Percentiles rank a stretch among this genome's conserved stretches.
Evolutionary conservation across 306 rosid species (phyloP).

Genomic region (Ormosia semicastrata): DNA sequence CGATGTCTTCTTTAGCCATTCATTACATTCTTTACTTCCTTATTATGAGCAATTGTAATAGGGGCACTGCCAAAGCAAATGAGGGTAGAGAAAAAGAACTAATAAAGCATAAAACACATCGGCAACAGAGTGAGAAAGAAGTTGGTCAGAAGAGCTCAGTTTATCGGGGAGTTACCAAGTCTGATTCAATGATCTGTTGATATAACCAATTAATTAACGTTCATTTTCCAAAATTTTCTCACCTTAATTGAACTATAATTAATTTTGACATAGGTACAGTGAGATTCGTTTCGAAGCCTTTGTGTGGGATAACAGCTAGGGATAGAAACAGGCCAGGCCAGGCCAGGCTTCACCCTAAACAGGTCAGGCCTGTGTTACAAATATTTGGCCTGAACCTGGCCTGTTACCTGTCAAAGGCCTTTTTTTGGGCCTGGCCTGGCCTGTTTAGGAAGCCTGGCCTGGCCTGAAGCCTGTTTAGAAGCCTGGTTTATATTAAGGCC

Average conservation of each 20-base stretch:
- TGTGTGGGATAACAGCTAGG: slow-evolving; percentile 39
- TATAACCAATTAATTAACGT: neutral
- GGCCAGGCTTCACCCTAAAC: too few relatives aligned
- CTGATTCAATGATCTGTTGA: neutral
- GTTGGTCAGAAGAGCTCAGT: neutral
- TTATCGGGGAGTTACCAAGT: slow-evolving; percentile 48
- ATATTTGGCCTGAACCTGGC: too few relatives aligned
- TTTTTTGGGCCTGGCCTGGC: too few relatives aligned
- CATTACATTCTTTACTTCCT: too few relatives aligned
- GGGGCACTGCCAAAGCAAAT: neutral
- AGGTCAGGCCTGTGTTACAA: too few relatives aligned
- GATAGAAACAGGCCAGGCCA: too few relatives aligned
- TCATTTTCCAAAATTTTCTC: neutral
- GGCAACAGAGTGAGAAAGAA: neutral
- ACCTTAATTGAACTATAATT: neutral
- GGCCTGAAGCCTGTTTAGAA: too few relatives aligned
- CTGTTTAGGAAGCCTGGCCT: too few relatives aligned
- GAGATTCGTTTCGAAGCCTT: slow-evolving; percentile 22
- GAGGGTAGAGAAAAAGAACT: neutral
- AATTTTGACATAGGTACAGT: neutral
- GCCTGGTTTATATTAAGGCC: too few relatives aligned
- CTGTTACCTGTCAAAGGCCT: too few relatives aligned
- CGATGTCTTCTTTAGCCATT: too few relatives aligned
- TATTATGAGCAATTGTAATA: neutral
- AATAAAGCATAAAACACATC: neutral